Percentiles rank a stretch among this genome's conserved stretches.
Conservation (phyloP, 2,329 filamentous ascomycete genomes). For the Epichloe baconii region DNA sequence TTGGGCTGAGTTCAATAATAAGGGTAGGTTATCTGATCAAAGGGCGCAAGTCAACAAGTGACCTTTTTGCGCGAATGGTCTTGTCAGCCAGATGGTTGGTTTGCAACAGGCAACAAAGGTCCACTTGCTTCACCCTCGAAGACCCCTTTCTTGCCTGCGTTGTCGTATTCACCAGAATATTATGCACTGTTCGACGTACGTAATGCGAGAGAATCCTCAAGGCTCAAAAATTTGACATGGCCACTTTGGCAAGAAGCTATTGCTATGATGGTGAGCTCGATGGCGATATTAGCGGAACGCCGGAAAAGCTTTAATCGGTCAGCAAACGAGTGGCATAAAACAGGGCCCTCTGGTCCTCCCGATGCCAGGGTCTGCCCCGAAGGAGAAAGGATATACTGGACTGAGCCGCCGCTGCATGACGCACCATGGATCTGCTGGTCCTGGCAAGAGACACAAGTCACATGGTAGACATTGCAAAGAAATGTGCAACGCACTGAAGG, state of each 20-base stretch:
- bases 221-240: not conserved
- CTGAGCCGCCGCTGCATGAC: not conserved
- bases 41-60: not conserved
- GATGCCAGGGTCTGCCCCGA: not conserved
- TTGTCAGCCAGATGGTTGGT: not conserved
- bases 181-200: no score
- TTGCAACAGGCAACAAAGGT: not conserved
- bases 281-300: not conserved
- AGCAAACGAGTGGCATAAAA: not conserved
- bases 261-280: not conserved
- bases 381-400: not conserved
- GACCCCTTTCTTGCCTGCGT: no score
- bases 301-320: not conserved
- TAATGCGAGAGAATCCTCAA: no score
- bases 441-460: not conserved
- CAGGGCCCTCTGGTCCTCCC: not conserved
- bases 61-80: not conserved
- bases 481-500: not conserved
- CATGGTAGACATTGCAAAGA: not conserved
- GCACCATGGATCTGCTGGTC: slow-evolving; percentile 2
- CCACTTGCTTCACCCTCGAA: no score
- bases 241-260: not conserved
- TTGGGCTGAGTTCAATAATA: not conserved
- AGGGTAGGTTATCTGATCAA: not conserved
- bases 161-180: no score